phyloP scores from a whole-genome alignment of 2,329 filamentous ascomycete genomes.

The Colletotrichum orchidophilum region DNA sequence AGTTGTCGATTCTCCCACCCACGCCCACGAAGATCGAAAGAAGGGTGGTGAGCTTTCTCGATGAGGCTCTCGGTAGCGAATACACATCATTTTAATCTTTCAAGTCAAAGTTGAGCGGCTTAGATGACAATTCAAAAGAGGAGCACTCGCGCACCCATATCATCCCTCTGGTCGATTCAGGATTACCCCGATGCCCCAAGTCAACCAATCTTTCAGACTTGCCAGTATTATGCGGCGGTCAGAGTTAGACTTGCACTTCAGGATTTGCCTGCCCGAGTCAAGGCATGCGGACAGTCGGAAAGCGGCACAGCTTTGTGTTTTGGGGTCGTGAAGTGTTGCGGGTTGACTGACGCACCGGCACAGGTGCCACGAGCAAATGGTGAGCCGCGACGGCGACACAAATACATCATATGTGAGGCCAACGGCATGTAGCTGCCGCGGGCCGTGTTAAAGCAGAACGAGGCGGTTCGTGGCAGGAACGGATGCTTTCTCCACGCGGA shows the following conservation, averaged over 20 bases:
- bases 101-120: not conserved
- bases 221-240: not conserved
- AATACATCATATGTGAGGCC: not conserved
- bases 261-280: not conserved
- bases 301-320: not conserved
- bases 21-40: not conserved
- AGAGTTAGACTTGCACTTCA: not conserved
- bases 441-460: not conserved
- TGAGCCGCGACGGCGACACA: not conserved
- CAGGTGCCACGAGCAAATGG: constrained; percentile 23
- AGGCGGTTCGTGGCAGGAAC: constrained; percentile 2
- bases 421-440: not conserved
- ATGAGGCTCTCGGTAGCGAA: not conserved
- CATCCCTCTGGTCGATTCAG: not conserved
- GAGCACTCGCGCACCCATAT: not conserved
- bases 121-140: not conserved
- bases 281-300: not conserved
- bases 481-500: constrained; percentile 13
- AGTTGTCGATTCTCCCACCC: not conserved
- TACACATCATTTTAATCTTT: constrained; percentile 2
- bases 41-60: not conserved
- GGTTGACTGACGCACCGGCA: constrained; percentile 17
- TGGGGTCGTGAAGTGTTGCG: not conserved
- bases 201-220: constrained; percentile 22
- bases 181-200: not conserved